Percentiles rank a stretch among this genome's conserved stretches.
Conservation (phyloP, 306 rosid species). For the Urtica urens region DNA sequence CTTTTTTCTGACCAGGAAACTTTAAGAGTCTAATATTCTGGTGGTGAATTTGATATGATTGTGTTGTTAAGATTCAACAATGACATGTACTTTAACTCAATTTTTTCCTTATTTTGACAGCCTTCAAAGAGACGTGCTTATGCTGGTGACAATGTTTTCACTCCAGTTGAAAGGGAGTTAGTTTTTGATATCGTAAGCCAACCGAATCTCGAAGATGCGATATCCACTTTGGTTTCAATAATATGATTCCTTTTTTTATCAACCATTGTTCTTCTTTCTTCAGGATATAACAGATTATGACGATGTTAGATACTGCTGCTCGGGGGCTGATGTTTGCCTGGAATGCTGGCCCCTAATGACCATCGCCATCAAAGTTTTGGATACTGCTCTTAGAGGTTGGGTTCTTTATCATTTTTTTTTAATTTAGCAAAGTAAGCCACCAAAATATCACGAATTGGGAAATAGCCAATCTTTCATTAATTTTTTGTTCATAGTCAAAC, state of each 20-base stretch:
- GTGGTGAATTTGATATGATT: no score
- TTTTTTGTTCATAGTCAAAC: no score
- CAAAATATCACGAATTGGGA: no score
- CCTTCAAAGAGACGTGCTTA: constrained; percentile 78
- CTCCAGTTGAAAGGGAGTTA: constrained; percentile 86
- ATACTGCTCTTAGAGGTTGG: constrained; percentile 70
- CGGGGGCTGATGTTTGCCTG: constrained; percentile 92
- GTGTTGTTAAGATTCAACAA: no score
- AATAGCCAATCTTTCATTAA: no score
- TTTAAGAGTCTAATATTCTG: no score
- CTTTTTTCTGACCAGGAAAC: no score
- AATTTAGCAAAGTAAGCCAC: no score
- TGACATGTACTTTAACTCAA: background rate
- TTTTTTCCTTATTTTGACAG: constrained; percentile 32
- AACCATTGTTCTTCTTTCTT: background rate
- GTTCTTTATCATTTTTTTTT: no score
- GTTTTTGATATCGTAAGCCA: constrained; percentile 75
- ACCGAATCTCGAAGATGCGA: constrained; percentile 6
- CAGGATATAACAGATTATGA: constrained; percentile 92
- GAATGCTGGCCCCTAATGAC: constrained; percentile 97
- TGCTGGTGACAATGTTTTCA: constrained; percentile 67
- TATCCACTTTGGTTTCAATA: background rate
- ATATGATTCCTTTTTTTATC: background rate
- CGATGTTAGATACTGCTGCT: constrained; percentile 89
- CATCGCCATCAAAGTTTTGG: constrained; percentile 72